Percentiles rank a stretch among this genome's conserved stretches.
phyloP scores from a whole-genome alignment of 139 green algal species.

The Auxenochlorella pyrenoidosa region DNA sequence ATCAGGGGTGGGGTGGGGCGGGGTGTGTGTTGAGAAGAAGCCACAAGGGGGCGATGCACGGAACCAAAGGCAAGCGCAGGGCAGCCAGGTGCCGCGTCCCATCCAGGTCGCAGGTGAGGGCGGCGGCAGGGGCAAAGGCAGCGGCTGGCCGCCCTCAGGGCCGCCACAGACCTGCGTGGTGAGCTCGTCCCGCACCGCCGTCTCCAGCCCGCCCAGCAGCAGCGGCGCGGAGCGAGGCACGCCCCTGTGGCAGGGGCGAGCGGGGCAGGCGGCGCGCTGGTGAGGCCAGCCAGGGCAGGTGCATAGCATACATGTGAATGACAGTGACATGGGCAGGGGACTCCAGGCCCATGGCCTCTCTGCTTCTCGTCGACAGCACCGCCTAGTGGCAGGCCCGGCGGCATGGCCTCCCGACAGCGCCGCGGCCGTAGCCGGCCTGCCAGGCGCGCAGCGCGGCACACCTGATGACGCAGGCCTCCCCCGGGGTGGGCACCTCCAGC shows the following conservation, averaged over 20 bases:
- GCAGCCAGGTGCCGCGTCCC: too few relatives aligned
- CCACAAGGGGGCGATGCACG: too few relatives aligned
- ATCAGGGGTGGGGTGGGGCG: too few relatives aligned
- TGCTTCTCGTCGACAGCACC: too few relatives aligned
- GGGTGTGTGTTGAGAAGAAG: too few relatives aligned
- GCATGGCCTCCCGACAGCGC: neutral
- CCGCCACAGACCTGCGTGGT: constrained; percentile 12
- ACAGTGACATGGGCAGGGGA: too few relatives aligned
- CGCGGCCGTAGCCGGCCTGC: neutral
- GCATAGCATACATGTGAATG: too few relatives aligned
- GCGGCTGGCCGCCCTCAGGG: too few relatives aligned
- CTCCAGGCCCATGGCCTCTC: too few relatives aligned
- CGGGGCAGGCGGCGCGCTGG: neutral
- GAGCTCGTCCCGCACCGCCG: constrained; percentile 64
- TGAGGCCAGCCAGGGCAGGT: neutral
- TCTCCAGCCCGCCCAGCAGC: constrained; percentile 17
- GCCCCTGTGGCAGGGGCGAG: neutral
- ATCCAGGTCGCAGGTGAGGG: too few relatives aligned
- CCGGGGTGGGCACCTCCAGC: constrained; percentile 71
- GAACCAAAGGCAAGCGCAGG: too few relatives aligned
- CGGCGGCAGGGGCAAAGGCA: too few relatives aligned
- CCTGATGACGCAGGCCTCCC: constrained; percentile 52
- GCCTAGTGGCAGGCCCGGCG: neutral
- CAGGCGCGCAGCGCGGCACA: constrained; percentile 8
- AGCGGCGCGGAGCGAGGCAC: neutral